Base-by-base conservation (phyloP, 1,284 basidiomycete species). In the Melampsora larici-populina region DNA sequence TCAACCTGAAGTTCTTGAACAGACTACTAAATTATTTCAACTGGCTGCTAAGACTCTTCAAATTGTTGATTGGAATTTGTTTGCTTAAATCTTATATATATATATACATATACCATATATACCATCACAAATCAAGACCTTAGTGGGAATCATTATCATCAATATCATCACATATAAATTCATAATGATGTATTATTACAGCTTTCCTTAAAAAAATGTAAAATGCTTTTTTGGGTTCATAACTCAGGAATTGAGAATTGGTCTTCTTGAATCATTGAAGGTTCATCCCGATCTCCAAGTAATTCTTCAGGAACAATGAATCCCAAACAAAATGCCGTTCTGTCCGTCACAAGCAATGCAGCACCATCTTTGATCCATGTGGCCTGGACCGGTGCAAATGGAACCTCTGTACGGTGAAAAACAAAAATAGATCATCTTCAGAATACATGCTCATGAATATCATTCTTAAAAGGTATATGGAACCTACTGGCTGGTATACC, bases 51-150 rank as follows among this genome's bases (percentile, higher is more conserved):
- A 87, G 88, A 78, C 94, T 93, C 84, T 95, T 72, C 85, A 85
- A 71, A 90, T 97, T 79, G 81, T 88, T 31, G 89, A 95, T 83
- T 92, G 89, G 82, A 86, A 83, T 0, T 85, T 97, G 58, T 97
- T 97, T 84, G 49, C 46, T 58, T 75, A 66, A 49, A 18, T 6
- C 17, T 18, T 43, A 18, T 26, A 33, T 48, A 17, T 17, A 31
- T n/a, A 33, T 3, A 8, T n/a, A 13, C 36, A 3, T 5, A 55
- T 13, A 55, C 4, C 24, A n/a, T n/a, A n/a, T n/a, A n/a, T n/a
- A n/a, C n/a, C n/a, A n/a, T n/a, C n/a, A n/a, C n/a, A n/a, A n/a
- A n/a, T n/a, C n/a, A n/a, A n/a, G n/a, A n/a, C n/a, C n/a, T n/a
- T n/a, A n/a, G n/a, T n/a, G n/a, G n/a, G n/a, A n/a, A n/a, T n/a